These are phyloP conservation scores for Stachybotrys echinatus DNA, from an alignment of 2,329 filamentous ascomycete species.

Conservation along the genomic window DNA sequence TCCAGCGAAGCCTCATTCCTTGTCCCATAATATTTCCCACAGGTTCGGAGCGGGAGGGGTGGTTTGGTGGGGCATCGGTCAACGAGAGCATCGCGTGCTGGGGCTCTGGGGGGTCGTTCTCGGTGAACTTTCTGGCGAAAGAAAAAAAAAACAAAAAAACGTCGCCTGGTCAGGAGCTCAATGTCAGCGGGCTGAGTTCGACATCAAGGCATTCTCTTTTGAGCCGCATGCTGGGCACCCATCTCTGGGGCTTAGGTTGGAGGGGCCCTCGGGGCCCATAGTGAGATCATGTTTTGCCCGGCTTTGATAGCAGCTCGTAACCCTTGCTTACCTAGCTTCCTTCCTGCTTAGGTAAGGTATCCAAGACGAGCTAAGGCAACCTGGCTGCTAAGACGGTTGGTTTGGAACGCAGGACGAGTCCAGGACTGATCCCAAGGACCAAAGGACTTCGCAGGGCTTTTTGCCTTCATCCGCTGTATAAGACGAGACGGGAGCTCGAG, in stretches of 20 bases:
- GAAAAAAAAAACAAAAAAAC: too few species aligned
- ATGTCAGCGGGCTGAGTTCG: neutral
- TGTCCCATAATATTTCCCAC: neutral
- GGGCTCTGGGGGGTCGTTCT: neutral
- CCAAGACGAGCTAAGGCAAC: too few species aligned
- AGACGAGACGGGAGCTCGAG: neutral
- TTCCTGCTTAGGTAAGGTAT: too few species aligned
- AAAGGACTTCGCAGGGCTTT: neutral
- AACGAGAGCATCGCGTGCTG: too few species aligned
- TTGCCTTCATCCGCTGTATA: neutral
- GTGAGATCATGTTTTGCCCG: too few species aligned
- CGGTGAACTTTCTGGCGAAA: neutral
- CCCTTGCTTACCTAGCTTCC: too few species aligned
- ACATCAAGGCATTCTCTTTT: neutral
- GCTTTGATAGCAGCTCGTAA: too few species aligned
- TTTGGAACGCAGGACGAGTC: neutral
- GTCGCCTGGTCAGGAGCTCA: neutral
- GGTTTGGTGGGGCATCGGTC: too few species aligned
- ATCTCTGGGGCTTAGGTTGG: neutral
- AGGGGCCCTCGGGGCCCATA: too few species aligned
- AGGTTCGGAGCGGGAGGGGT: neutral
- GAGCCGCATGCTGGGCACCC: neutral
- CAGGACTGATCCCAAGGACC: neutral
- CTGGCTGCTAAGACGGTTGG: too few species aligned
- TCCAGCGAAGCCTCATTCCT: neutral